Evolutionary conservation across 2,329 filamentous ascomycete genomes (phyloP).

Genomic region (Mycocentrospora acerina): DNA sequence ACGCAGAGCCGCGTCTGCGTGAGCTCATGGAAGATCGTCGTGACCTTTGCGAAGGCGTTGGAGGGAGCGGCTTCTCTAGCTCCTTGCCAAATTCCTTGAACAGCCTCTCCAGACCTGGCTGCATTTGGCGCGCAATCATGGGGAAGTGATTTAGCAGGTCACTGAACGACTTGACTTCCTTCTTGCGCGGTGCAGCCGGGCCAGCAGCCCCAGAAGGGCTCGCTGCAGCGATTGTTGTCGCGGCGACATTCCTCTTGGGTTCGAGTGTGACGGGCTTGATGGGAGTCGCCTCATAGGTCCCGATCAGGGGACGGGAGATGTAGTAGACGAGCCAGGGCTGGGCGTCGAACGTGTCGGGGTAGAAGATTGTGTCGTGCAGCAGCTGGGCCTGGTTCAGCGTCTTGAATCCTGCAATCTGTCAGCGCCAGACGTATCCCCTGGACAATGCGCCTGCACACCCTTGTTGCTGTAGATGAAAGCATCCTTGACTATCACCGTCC

Average conservation of each 20-base stretch:
- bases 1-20: constrained; percentile 37
- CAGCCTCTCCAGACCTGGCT: constrained; percentile 81
- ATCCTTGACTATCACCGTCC: constrained; percentile 93
- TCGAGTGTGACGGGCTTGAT: constrained; percentile 62
- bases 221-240: constrained; percentile 5
- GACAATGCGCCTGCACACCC: constrained; percentile 54
- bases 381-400: constrained; percentile 85
- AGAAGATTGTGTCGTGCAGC: constrained; percentile 81
- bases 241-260: constrained; percentile 18
- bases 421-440: constrained; percentile 3
- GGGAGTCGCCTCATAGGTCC: constrained; percentile 74
- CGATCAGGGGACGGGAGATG: constrained; percentile 85
- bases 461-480: constrained; percentile 93
- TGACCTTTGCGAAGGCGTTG: constrained; percentile 58
- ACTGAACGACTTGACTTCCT: constrained; percentile 86
- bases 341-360: constrained; percentile 83
- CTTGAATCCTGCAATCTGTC: constrained; percentile 72
- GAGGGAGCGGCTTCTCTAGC: constrained; percentile 80
- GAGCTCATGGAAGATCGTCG: constrained; percentile 36
- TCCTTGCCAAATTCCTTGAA: constrained; percentile 87
- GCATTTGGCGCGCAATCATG: constrained; percentile 95
- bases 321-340: constrained; percentile 97
- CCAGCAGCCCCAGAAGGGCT: constrained; percentile 27
- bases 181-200: constrained; percentile 66
- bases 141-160: constrained; percentile 90